Conservation (phyloP, 2,329 filamentous ascomycete genomes). For the Dactylella cylindrospora region DNA sequence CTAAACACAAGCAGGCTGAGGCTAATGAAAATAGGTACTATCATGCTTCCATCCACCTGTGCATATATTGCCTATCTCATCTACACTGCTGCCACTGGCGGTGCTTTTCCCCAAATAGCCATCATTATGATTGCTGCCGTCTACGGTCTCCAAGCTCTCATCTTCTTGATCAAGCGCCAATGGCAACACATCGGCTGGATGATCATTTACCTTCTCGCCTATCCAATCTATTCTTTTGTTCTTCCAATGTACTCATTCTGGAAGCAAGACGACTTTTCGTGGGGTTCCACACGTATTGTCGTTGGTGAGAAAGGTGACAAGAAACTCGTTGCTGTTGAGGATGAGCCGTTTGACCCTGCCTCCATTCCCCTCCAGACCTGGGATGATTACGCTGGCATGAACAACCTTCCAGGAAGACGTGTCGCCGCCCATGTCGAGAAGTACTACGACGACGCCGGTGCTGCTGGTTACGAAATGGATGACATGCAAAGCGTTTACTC, state of each 20-base stretch:
- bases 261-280: slow-evolving; percentile 98
- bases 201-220: slow-evolving; percentile 96
- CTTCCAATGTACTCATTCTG: slow-evolving; percentile 97
- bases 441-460: slow-evolving; percentile 67
- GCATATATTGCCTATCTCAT: slow-evolving; percentile 85
- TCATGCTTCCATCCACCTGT: slow-evolving; percentile 86
- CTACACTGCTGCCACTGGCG: slow-evolving; percentile 71
- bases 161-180: slow-evolving; percentile 94
- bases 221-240: slow-evolving; percentile 87
- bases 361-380: slow-evolving; percentile 92
- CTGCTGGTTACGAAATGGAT: slow-evolving; percentile 81
- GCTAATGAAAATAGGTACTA: slow-evolving; percentile 57
- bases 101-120: slow-evolving; percentile 81
- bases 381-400: slow-evolving; percentile 88
- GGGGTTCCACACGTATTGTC: slow-evolving; percentile 98
- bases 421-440: slow-evolving; percentile 68
- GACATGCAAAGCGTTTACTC: slow-evolving; percentile 97
- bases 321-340: slow-evolving; percentile 79
- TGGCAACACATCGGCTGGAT: slow-evolving; percentile 99
- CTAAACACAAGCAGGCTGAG: background rate
- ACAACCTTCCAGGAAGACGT: slow-evolving; percentile 87
- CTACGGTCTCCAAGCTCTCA: slow-evolving; percentile 91
- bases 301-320: slow-evolving; percentile 91
- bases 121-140: slow-evolving; percentile 85
- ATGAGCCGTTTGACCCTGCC: slow-evolving; percentile 86